Evolutionary conservation across 2,329 filamentous ascomycete species (phyloP).

Genomic region (Beauveria sp.): DNA sequence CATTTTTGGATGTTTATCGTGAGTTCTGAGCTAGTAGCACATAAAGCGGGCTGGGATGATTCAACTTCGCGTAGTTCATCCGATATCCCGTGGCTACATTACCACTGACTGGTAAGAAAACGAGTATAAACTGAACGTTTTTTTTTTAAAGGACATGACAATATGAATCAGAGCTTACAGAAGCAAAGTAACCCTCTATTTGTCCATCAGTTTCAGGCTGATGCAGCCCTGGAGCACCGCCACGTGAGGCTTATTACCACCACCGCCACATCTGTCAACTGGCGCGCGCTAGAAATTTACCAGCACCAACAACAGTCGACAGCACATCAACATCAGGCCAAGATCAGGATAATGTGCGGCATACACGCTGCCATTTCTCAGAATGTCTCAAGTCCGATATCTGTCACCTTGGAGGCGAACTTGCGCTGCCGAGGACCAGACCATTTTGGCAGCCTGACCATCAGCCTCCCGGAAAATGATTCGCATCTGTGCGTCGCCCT

Average conservation of each 20-base stretch:
- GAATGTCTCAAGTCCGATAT: slow-evolving; percentile 18
- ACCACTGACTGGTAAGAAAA: no score
- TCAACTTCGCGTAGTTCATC: no score
- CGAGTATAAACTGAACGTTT: no score
- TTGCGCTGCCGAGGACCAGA: slow-evolving; percentile 54
- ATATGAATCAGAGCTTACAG: no score
- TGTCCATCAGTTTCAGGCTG: not conserved
- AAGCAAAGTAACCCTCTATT: no score
- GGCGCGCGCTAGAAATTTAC: slow-evolving; percentile 1
- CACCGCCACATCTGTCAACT: not conserved
- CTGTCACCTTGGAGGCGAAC: slow-evolving; percentile 31
- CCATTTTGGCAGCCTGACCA: slow-evolving; percentile 39
- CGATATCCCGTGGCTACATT: no score
- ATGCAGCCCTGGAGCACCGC: not conserved
- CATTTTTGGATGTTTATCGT: no score
- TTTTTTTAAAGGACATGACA: no score
- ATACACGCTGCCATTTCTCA: slow-evolving; percentile 46
- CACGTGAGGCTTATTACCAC: not conserved
- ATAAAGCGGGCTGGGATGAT: no score
- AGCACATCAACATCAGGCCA: not conserved
- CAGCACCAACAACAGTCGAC: not conserved
- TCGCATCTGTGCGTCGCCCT: slow-evolving; percentile 47
- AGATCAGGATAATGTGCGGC: slow-evolving; percentile 44
- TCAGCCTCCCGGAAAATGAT: slow-evolving; percentile 20
- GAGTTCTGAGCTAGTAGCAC: no score